Conservation (phyloP, 208 protist genomes). For the Trypanosoma brucei region DNA sequence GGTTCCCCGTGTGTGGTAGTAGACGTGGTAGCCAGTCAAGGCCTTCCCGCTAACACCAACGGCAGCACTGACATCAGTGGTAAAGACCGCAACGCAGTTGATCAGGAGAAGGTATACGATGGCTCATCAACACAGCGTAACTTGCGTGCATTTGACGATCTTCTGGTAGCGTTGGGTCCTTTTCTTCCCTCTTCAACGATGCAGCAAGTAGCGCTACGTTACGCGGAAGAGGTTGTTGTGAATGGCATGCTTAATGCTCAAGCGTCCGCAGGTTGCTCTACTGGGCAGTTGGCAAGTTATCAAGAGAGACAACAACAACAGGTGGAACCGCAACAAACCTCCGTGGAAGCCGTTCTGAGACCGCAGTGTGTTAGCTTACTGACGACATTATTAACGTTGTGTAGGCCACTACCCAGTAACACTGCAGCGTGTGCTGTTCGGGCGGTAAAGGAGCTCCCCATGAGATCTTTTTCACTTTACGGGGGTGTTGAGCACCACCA, state of each 20-base stretch:
- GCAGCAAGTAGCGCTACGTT: slow-evolving; percentile 44
- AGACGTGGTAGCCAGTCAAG: not conserved
- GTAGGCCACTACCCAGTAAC: slow-evolving; percentile 17
- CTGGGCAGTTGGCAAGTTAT: not conserved
- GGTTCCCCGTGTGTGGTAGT: slow-evolving; percentile 34
- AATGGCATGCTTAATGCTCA: slow-evolving; percentile 32
- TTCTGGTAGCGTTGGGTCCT: slow-evolving; percentile 36
- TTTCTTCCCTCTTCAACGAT: slow-evolving; percentile 36
- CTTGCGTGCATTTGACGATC: slow-evolving; percentile 33
- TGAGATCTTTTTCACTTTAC: not conserved
- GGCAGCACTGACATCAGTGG: not conserved
- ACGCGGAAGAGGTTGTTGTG: slow-evolving; percentile 49
- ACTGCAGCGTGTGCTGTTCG: slow-evolving; percentile 22
- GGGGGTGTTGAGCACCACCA: not conserved
- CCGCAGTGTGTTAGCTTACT: slow-evolving; percentile 19
- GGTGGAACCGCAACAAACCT: not conserved
- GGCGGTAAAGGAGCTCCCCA: slow-evolving; percentile 18
- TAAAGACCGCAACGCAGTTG: not conserved
- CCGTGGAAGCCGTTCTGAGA: slow-evolving; percentile 2
- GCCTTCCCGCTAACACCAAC: not conserved
- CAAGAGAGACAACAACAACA: slow-evolving; percentile 4
- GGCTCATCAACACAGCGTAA: slow-evolving; percentile 25
- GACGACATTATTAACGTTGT: slow-evolving; percentile 19
- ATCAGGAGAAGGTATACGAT: slow-evolving; percentile 1
- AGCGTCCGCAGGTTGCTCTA: not conserved